Conservation (phyloP, 1,284 basidiomycete genomes). For the Naganishia albida region DNA sequence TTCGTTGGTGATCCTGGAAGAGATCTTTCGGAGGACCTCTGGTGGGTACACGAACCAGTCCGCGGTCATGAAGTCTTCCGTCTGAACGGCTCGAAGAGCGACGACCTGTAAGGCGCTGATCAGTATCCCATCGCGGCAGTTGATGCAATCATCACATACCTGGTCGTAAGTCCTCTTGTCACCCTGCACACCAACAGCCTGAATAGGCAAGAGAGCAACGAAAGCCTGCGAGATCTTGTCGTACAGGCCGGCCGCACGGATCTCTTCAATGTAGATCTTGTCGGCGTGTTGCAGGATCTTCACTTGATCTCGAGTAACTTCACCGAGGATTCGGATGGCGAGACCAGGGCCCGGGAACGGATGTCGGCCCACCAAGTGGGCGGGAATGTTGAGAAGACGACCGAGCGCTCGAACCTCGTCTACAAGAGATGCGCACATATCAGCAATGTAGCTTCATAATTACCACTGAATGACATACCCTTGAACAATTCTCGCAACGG, state of each 20-base stretch:
- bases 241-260: conserved; percentile 87
- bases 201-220: conserved; percentile 93
- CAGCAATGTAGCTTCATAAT: no score
- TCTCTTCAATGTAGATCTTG: conserved; percentile 97
- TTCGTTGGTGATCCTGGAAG: conserved; percentile 97
- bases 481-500: conserved; percentile 98
- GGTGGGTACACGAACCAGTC: conserved; percentile 98
- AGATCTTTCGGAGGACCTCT: conserved; percentile 84
- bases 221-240: conserved; percentile 96
- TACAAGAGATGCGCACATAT: conserved; percentile 51
- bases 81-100: conserved; percentile 83
- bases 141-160: conserved; percentile 55
- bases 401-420: conserved; percentile 96
- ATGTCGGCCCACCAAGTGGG: conserved; percentile 90
- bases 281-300: conserved; percentile 93
- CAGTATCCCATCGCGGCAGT: neutral
- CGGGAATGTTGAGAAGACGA: conserved; percentile 85
- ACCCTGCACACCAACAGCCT: conserved; percentile 96
- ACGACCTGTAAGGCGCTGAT: conserved; percentile 63
- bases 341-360: conserved; percentile 99
- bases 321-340: conserved; percentile 97
- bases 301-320: conserved; percentile 90
- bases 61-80: conserved; percentile 97
- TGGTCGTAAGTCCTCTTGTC: conserved; percentile 97
- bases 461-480: conserved; percentile 64